A percentile compares a stretch with the other conserved stretches of the same genome.
Evolutionary conservation across 306 rosid genomes (phyloP).

Genomic region (Cyclanthera cordifolia): DNA sequence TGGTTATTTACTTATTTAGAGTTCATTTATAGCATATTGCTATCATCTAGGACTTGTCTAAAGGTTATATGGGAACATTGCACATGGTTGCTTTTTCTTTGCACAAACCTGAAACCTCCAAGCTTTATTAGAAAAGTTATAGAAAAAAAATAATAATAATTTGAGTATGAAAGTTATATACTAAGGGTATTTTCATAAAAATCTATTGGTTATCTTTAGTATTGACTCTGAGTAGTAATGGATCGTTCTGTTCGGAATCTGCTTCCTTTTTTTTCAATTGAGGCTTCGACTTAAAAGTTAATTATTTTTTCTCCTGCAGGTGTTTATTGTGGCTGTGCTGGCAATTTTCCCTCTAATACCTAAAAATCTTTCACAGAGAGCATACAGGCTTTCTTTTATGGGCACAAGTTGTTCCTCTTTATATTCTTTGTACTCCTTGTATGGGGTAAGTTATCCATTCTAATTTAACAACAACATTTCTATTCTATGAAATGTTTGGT

Average conservation of each 20-base stretch:
- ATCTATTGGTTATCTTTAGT: background rate
- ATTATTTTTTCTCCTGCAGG: slow-evolving; percentile 34
- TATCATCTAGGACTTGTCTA: background rate
- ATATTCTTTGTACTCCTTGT: slow-evolving; percentile 55
- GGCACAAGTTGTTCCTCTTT: slow-evolving; percentile 79
- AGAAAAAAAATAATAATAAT: background rate
- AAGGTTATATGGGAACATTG: background rate
- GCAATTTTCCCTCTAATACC: slow-evolving; percentile 79
- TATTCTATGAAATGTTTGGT: background rate
- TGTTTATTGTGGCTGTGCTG: slow-evolving; percentile 75
- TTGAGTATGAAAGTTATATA: background rate
- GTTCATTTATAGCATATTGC: background rate
- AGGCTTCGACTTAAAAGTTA: background rate
- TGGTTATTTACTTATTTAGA: background rate
- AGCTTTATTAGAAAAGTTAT: background rate
- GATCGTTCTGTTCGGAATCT: background rate
- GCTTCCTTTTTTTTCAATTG: background rate
- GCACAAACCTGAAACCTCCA: background rate
- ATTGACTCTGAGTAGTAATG: background rate
- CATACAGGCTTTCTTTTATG: slow-evolving; percentile 78
- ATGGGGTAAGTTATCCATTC: slow-evolving; percentile 51
- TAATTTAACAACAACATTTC: background rate
- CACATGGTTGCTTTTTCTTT: background rate
- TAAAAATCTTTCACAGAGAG: slow-evolving; percentile 59
- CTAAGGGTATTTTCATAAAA: slow-evolving; percentile 2